Percentiles rank a stretch among this genome's conserved stretches.
Conservation (phyloP, 2,329 filamentous ascomycete genomes). For the Colletotrichum tropicale region DNA sequence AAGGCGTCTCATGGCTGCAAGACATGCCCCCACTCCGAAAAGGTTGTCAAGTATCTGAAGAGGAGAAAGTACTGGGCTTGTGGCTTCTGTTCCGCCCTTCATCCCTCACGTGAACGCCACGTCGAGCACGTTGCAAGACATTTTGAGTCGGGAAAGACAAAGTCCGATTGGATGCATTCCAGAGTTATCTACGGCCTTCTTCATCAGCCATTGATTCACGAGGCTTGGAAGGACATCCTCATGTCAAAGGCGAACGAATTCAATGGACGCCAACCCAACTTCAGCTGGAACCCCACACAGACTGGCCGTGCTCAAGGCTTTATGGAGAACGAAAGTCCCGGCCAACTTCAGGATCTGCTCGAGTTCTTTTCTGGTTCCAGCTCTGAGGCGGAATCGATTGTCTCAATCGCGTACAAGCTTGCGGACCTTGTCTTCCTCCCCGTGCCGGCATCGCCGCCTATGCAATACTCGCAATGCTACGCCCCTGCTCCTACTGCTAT, state of each 20-base stretch:
- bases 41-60: constrained; percentile 65
- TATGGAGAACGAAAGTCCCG: constrained; percentile 65
- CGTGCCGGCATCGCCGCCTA: constrained; percentile 20
- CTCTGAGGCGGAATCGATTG: constrained; percentile 61
- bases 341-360: constrained; percentile 67
- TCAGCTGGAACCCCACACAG: constrained; percentile 64
- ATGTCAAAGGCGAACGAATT: constrained; percentile 60
- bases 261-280: constrained; percentile 58
- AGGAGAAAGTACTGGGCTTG: constrained; percentile 73
- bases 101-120: constrained; percentile 68
- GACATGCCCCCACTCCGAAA: constrained; percentile 68
- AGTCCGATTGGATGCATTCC: constrained; percentile 71
- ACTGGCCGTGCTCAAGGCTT: constrained; percentile 63
- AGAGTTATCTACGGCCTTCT: constrained; percentile 70
- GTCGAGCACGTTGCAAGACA: constrained; percentile 73
- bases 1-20: constrained; percentile 69
- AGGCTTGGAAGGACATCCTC: constrained; percentile 65
- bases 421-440: constrained; percentile 48
- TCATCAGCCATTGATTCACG: constrained; percentile 67
- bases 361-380: constrained; percentile 67
- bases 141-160: constrained; percentile 67
- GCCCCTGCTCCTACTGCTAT: constrained; percentile 14
- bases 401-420: constrained; percentile 62
- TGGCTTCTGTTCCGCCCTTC: constrained; percentile 68
- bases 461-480: constrained; percentile 22